phyloP scores from a whole-genome alignment of 1,284 basidiomycete species.

The Hemileia vastatrix region DNA sequence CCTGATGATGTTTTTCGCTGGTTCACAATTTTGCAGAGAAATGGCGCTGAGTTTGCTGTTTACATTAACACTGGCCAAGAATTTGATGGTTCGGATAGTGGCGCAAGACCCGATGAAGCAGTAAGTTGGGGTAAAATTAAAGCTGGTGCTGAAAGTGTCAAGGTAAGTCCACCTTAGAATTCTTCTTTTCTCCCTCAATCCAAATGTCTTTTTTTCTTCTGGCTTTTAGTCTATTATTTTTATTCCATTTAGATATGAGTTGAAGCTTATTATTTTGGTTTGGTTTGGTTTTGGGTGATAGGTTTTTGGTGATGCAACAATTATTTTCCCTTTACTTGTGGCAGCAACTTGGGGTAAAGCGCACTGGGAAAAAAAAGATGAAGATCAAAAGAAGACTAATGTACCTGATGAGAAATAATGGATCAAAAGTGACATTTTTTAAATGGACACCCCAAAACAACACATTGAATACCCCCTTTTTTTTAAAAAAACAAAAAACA shows the following conservation, averaged over 20 bases:
- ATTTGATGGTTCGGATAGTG: slow-evolving; percentile 44
- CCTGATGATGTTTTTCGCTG: too few species aligned
- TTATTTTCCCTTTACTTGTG: slow-evolving; percentile 44
- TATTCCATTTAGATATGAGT: not conserved
- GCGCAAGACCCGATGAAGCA: slow-evolving; percentile 44
- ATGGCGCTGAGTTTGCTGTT: slow-evolving; percentile 45
- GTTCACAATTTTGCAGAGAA: slow-evolving; percentile 28
- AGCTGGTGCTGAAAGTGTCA: slow-evolving; percentile 37
- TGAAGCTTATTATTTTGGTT: not conserved
- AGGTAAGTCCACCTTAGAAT: slow-evolving; percentile 3
- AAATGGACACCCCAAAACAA: too few species aligned
- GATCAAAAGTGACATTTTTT: too few species aligned
- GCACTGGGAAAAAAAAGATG: slow-evolving; percentile 7
- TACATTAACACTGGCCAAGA: slow-evolving; percentile 46
- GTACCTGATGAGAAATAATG: too few species aligned
- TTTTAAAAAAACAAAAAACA: too few species aligned
- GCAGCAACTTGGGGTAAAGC: slow-evolving; percentile 39
- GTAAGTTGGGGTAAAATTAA: slow-evolving; percentile 46
- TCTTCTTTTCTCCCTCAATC: not conserved
- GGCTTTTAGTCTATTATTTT: not conserved
- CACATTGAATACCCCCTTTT: too few species aligned
- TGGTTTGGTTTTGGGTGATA: slow-evolving; percentile 23
- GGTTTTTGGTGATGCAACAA: slow-evolving; percentile 42
- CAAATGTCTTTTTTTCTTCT: not conserved
- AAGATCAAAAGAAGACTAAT: too few species aligned